Evolutionary conservation across 78 protist species (phyloP), one percentile per base, ranked within the genome.

Genomic region (Cyanophora paradoxa): DNA sequence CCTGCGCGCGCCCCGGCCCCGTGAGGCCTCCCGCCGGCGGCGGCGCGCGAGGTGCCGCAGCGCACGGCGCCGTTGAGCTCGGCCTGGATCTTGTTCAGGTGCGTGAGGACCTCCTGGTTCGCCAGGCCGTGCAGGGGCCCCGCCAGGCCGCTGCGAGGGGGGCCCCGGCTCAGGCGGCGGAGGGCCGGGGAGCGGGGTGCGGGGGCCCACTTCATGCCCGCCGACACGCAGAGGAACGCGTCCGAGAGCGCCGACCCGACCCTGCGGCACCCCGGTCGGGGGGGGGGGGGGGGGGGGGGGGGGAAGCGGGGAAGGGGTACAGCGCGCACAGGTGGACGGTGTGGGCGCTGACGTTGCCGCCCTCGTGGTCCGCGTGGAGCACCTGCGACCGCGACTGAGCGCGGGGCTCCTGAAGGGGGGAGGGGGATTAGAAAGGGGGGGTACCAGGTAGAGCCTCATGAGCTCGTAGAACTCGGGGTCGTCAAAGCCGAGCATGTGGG

Each of bases 101-200:
- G n/a, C 30, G 58, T 37, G 22, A 91, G 86, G 62, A 94, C 98
- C 84, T 94, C 98, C 88, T 94, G 98, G 93, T 91, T 94, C 84
- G 98, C 98, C 14, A 94, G 90, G 66, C 97, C 97, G 85, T 94
- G 97, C 48, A 94, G 90, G 67, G 97, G 97, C 26, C 97, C 97
- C 31, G 97, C 97, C 7, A 94, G 87, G 56, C 94, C 97, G n/a
- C n/a, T n/a, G n/a, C n/a, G n/a, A n/a, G n/a, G n/a, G n/a, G n/a
- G n/a, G n/a, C n/a, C n/a, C n/a, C n/a, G n/a, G n/a, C n/a, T n/a
- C n/a, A n/a, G n/a, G n/a, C n/a, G n/a, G n/a, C n/a, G n/a, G n/a
- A n/a, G n/a, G n/a, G n/a, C n/a, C n/a, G n/a, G n/a, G n/a, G n/a
- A n/a, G n/a, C n/a, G n/a, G n/a, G n/a, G n/a, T n/a, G n/a, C n/a